Conservation (phyloP, 2,329 filamentous ascomycete species). For the Coniosporium tulheliwenetii region DNA sequence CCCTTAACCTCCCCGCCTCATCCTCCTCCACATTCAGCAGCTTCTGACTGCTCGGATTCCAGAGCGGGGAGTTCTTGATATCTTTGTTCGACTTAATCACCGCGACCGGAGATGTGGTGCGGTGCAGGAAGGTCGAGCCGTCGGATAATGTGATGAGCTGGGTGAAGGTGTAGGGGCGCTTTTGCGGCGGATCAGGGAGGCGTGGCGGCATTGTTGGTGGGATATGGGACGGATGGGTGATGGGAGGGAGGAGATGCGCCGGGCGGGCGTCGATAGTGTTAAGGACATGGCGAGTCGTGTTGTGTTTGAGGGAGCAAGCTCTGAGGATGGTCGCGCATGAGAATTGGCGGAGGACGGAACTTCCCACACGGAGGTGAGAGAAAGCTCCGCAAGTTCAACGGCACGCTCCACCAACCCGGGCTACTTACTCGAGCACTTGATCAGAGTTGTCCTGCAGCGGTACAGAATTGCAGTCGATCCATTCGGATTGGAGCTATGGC, state of each 20-base stretch:
- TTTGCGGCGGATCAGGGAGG: slow-evolving; percentile 79
- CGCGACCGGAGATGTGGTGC: slow-evolving; percentile 56
- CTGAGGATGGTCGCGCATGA: too few species aligned
- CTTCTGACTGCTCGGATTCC: slow-evolving; percentile 74
- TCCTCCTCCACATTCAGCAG: slow-evolving; percentile 84
- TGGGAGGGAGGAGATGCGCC: slow-evolving; percentile 1
- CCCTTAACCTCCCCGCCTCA: slow-evolving; percentile 76
- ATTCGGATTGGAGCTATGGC: not conserved
- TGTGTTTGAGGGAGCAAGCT: too few species aligned
- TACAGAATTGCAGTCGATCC: too few species aligned
- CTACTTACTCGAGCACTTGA: not conserved
- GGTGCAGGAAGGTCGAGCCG: slow-evolving; percentile 68
- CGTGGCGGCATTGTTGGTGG: slow-evolving; percentile 60
- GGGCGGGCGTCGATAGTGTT: not conserved
- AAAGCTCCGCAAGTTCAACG: not conserved
- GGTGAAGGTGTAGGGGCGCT: slow-evolving; percentile 92
- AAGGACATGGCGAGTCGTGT: not conserved
- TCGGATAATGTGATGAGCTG: slow-evolving; percentile 87
- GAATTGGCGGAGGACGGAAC: too few species aligned
- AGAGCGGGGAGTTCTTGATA: slow-evolving; percentile 73
- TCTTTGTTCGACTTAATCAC: slow-evolving; percentile 59
- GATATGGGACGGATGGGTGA: slow-evolving; percentile 4
- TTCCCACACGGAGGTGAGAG: too few species aligned
- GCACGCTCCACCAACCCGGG: too few species aligned
- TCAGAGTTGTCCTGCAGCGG: too few species aligned